Evolutionary conservation across 176 grass and related monocot genomes (phyloP), one percentile per base, ranked within the genome.

Genomic region (Oryza nivara): DNA sequence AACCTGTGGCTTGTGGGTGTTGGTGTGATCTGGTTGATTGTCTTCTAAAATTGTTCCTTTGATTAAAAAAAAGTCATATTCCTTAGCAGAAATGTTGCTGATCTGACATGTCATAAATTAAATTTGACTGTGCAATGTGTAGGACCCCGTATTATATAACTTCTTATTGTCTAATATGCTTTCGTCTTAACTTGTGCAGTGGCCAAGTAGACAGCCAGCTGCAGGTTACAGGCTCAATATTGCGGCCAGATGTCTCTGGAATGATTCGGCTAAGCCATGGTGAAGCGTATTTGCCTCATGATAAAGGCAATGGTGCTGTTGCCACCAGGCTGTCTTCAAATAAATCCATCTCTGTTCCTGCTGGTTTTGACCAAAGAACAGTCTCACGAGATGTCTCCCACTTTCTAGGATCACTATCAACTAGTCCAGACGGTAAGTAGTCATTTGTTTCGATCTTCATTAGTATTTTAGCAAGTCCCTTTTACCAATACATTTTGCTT

Each of bases 221-320:
- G 81, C 96, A 94, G 88, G 88, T 98, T 88, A 93, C 85, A 58
- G 96, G 96, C 47, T 98, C 96, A 68, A 95, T 98, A 80, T 77
- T 98, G 85, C 89, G 91, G 47, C 96, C 96, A 77, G 91, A 95
- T 85, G 89, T 98, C 84, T 98, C 91, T 85, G 96, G 96, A 67
- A 92, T 92, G 85, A 92, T 95, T 80, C 81, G 83, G 30, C 81
- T 98, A 79, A 98, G 93, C 76, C 93, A 92, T 68, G 91, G 96
- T 47, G 93, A 98, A 95, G 96, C 93, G 73, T 98, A 98, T 86
- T 88, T 98, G 81, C 96, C 96, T 82, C 96, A 95, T 83, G 96
- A 98, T 88, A 98, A 95, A 86, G 93, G 96, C 65, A 98, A 95
- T 86, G 91, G 91, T 76, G 77, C 91, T 83, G 88, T 86, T 60